Conservation (phyloP, 345 rosid species). For the Camelina neglecta region DNA sequence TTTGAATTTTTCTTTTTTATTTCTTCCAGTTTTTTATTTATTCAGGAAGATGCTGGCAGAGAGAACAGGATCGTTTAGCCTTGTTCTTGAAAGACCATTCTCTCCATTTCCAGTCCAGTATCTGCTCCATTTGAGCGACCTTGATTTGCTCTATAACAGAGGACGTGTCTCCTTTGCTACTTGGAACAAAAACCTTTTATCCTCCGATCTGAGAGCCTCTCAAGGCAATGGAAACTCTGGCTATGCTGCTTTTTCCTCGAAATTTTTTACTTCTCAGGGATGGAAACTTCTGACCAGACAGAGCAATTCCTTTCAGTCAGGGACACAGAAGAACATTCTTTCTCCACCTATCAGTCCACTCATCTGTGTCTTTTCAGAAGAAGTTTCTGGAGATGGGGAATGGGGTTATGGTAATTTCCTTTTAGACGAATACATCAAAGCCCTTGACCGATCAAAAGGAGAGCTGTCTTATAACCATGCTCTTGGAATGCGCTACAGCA, state of each 20-base stretch:
- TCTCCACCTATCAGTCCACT: slow-evolving; percentile 57
- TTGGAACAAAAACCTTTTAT: slow-evolving; percentile 64
- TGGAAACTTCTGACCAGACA: slow-evolving; percentile 61
- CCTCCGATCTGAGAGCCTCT: slow-evolving; percentile 56
- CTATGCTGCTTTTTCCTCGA: slow-evolving; percentile 75
- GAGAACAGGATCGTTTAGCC: slow-evolving; percentile 62
- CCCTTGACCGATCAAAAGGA: slow-evolving; percentile 85
- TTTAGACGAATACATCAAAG: slow-evolving; percentile 82
- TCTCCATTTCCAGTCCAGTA: slow-evolving; percentile 81
- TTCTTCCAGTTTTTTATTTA: slow-evolving; percentile 52
- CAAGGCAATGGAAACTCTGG: slow-evolving; percentile 76
- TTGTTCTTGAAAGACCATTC: slow-evolving; percentile 86
- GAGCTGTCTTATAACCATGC: slow-evolving; percentile 86
- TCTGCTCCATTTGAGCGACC: slow-evolving; percentile 53
- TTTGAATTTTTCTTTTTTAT: slow-evolving; percentile 44
- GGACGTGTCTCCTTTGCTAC: slow-evolving; percentile 75
- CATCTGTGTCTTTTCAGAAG: slow-evolving; percentile 73
- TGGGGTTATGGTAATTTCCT: slow-evolving; percentile 95
- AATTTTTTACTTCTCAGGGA: slow-evolving; percentile 62
- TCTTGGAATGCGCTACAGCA: slow-evolving; percentile 87
- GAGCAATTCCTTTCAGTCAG: slow-evolving; percentile 47
- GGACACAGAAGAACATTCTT: slow-evolving; percentile 46
- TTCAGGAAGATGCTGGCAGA: slow-evolving; percentile 74
- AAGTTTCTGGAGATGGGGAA: slow-evolving; percentile 78
- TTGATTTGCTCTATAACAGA: slow-evolving; percentile 71